phyloP scores from a whole-genome alignment of 1,139 yeast genomes.

The Lodderomyces parapsilosis region DNA sequence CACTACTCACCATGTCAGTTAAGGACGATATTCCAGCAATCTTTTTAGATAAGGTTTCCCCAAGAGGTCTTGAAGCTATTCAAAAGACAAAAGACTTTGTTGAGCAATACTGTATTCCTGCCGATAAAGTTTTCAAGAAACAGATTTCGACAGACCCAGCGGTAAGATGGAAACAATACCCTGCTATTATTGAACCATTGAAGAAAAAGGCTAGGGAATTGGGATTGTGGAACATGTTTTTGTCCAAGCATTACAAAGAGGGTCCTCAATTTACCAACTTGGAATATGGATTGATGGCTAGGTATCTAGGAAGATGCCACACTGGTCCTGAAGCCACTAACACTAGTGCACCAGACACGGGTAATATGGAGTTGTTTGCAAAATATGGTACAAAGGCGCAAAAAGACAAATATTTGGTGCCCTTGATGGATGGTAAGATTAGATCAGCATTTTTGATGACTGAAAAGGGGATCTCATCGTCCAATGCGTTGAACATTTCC shows the following conservation, averaged over 20 bases:
- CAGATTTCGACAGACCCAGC: constrained; percentile 42
- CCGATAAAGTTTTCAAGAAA: constrained; percentile 43
- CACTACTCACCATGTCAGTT: constrained; percentile 22
- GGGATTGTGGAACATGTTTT: constrained; percentile 68
- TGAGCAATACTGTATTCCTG: constrained; percentile 60
- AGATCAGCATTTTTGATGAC: constrained; percentile 74
- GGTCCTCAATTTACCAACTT: constrained; percentile 66
- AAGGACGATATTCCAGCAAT: constrained; percentile 46
- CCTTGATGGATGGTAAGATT: constrained; percentile 58
- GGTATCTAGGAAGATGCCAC: constrained; percentile 58
- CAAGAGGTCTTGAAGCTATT: constrained; percentile 52
- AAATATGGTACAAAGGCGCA: constrained; percentile 56
- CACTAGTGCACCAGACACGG: constrained; percentile 72
- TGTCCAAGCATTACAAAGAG: constrained; percentile 55
- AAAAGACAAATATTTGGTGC: constrained; percentile 52
- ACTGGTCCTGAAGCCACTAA: constrained; percentile 66
- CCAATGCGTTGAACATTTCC: constrained; percentile 66
- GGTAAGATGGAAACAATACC: constrained; percentile 50
- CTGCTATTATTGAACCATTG: constrained; percentile 51
- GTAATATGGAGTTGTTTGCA: constrained; percentile 70
- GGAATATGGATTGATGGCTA: constrained; percentile 72
- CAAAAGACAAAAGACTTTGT: constrained; percentile 52
- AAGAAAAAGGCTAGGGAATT: constrained; percentile 54
- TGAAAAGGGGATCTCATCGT: constrained; percentile 63
- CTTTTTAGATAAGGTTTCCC: constrained; percentile 44